Percentiles rank a stretch among this genome's conserved stretches.
phyloP scores from a whole-genome alignment of 2,329 filamentous ascomycete species.

The Fusarium abutilonis region DNA sequence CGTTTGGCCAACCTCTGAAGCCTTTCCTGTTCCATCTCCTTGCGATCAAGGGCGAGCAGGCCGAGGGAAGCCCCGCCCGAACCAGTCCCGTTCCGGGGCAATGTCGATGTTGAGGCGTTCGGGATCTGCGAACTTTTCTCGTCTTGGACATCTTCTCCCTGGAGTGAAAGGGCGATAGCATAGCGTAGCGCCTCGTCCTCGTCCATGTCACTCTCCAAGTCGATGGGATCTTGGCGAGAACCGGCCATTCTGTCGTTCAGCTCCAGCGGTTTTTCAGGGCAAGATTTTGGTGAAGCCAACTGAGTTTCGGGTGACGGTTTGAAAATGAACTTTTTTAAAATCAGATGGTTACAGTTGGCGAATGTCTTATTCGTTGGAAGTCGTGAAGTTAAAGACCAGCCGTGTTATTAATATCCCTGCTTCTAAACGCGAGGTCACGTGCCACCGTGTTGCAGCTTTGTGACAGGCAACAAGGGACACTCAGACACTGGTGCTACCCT shows the following conservation, averaged over 20 bases:
- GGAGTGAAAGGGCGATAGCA: slow-evolving; percentile 69
- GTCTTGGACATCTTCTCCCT: slow-evolving; percentile 40
- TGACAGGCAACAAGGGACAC: neutral
- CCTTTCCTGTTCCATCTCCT: slow-evolving; percentile 86
- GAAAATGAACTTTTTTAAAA: slow-evolving; percentile 30
- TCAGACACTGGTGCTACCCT: slow-evolving; percentile 5
- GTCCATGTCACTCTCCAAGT: slow-evolving; percentile 52
- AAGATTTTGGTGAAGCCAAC: slow-evolving; percentile 21
- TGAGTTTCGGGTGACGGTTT: slow-evolving; percentile 40
- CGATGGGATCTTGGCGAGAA: slow-evolving; percentile 35
- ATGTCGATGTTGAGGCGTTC: slow-evolving; percentile 23
- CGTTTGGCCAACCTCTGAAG: slow-evolving; percentile 74
- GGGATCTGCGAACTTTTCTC: slow-evolving; percentile 37
- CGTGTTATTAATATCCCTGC: slow-evolving; percentile 34
- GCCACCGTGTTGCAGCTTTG: slow-evolving; percentile 25
- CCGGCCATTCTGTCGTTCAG: slow-evolving; percentile 35
- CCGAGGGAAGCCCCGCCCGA: slow-evolving; percentile 45
- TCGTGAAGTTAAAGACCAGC: slow-evolving; percentile 19
- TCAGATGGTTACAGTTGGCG: slow-evolving; percentile 18
- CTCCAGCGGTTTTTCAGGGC: slow-evolving; percentile 16
- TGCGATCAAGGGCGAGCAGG: slow-evolving; percentile 72
- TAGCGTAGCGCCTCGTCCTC: slow-evolving; percentile 69
- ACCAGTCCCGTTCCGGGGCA: slow-evolving; percentile 32
- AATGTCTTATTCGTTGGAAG: slow-evolving; percentile 13
- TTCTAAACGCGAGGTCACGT: slow-evolving; percentile 45